These are phyloP conservation scores for Dipodascopsis uninucleata DNA, from an alignment of 805 yeast genomes.

Conservation along the genomic window DNA sequence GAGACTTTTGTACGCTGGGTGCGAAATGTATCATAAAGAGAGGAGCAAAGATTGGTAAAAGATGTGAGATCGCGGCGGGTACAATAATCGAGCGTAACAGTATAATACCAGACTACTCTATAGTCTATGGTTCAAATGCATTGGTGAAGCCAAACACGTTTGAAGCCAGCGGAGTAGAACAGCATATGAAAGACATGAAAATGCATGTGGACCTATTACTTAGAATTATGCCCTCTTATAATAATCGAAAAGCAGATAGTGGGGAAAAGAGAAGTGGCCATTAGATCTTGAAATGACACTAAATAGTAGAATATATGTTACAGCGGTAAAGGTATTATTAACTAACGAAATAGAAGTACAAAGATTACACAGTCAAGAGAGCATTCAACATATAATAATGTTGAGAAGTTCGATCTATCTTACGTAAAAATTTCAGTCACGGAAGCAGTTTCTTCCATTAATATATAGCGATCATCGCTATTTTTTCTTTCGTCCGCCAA, in stretches of 20 bases:
- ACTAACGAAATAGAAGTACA: too few relatives aligned
- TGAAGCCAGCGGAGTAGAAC: conserved; percentile 2
- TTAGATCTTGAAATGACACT: too few relatives aligned
- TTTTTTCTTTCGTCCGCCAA: conserved; percentile 1
- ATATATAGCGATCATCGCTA: neutral
- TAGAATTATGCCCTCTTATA: conserved; percentile 7
- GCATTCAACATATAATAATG: too few relatives aligned
- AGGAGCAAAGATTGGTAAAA: conserved; percentile 11
- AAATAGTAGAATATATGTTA: too few relatives aligned
- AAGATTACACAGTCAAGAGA: too few relatives aligned
- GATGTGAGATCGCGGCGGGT: conserved; percentile 13
- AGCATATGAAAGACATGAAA: conserved; percentile 12
- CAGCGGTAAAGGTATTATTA: too few relatives aligned
- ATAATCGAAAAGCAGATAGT: neutral
- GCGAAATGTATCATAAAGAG: conserved; percentile 5
- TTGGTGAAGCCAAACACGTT: conserved; percentile 3
- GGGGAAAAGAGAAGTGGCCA: too few relatives aligned
- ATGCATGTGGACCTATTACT: conserved; percentile 17
- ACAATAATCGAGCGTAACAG: conserved; percentile 3
- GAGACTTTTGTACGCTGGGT: conserved; percentile 12
- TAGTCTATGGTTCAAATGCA: neutral
- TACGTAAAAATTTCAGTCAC: too few relatives aligned
- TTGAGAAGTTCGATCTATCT: too few relatives aligned
- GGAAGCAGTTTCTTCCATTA: neutral
- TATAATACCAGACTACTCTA: conserved; percentile 3